These are phyloP conservation scores for Oryza glumipatula DNA, from an alignment of 176 grass and related monocot species.

Conservation along the genomic window DNA sequence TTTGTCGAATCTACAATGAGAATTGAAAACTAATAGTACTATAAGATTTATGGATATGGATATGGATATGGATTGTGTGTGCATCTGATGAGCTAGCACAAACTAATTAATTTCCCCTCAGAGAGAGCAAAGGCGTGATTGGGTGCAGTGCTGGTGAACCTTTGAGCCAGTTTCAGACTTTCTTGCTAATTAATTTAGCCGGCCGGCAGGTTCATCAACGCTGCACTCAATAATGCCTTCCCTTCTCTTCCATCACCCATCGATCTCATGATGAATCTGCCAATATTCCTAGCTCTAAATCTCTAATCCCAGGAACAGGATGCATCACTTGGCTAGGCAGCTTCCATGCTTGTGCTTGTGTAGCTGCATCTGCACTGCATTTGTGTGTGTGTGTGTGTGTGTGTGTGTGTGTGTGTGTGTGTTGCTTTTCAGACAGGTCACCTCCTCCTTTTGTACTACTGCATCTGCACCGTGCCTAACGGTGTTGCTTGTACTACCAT, in stretches of 20 bases:
- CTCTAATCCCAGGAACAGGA: background rate
- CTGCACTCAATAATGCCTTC: constrained; percentile 88
- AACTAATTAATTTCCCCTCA: background rate
- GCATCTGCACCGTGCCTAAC: background rate
- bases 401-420: background rate
- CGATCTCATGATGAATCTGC: background rate
- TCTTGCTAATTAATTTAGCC: background rate
- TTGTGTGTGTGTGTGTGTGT: background rate
- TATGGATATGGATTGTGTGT: background rate
- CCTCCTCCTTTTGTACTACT: background rate
- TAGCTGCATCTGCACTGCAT: background rate
- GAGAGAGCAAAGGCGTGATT: constrained; percentile 59
- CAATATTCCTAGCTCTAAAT: background rate
- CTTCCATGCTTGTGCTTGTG: background rate
- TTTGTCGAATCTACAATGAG: background rate
- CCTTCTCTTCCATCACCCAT: constrained; percentile 18
- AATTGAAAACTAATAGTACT: background rate
- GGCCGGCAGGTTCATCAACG: constrained; percentile 73
- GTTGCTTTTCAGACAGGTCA: constrained; percentile 6
- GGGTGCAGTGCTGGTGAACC: constrained; percentile 55
- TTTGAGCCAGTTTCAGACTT: background rate
- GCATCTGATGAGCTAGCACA: background rate
- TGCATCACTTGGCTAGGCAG: background rate
- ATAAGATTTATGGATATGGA: background rate
- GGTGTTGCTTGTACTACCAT: background rate